These are phyloP conservation scores for Cladobotryum protrusum DNA, from an alignment of 2,329 filamentous ascomycete species.

Conservation along the genomic window DNA sequence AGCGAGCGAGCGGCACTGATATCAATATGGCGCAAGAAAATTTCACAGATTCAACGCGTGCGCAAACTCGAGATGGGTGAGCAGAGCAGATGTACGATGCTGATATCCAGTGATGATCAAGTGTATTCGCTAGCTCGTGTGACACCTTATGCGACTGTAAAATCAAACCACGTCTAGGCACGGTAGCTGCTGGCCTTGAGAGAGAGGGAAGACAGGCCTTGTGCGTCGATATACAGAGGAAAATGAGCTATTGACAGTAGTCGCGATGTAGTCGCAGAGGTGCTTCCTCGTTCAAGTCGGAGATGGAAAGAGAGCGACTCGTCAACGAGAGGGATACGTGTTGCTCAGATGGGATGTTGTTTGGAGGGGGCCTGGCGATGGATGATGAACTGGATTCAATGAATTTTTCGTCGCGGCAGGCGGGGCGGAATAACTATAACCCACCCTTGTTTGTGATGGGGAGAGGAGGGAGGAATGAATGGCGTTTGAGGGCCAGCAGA, in stretches of 20 bases:
- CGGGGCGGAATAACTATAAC: background rate
- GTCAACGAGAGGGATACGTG: background rate
- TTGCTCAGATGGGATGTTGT: background rate
- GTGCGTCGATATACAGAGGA: too few relatives aligned
- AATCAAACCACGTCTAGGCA: background rate
- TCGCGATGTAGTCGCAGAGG: too few relatives aligned
- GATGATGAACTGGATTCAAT: background rate
- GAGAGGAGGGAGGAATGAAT: background rate
- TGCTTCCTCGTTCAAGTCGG: background rate
- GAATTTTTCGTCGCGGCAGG: background rate
- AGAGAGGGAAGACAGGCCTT: background rate
- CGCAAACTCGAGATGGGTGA: background rate
- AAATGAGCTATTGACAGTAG: too few relatives aligned
- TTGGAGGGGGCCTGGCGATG: background rate
- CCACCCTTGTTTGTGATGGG: background rate
- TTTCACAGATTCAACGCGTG: background rate
- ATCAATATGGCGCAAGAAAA: background rate
- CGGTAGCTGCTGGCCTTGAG: background rate
- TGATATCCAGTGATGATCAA: background rate
- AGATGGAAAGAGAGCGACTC: background rate
- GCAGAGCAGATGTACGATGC: background rate
- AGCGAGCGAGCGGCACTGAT: background rate
- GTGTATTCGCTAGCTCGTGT: slow-evolving; percentile 1
- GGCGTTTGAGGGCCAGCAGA: too few relatives aligned
- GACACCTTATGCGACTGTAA: background rate